Conservation (phyloP, 2,329 filamentous ascomycete species). For the Cercospora sp. region DNA sequence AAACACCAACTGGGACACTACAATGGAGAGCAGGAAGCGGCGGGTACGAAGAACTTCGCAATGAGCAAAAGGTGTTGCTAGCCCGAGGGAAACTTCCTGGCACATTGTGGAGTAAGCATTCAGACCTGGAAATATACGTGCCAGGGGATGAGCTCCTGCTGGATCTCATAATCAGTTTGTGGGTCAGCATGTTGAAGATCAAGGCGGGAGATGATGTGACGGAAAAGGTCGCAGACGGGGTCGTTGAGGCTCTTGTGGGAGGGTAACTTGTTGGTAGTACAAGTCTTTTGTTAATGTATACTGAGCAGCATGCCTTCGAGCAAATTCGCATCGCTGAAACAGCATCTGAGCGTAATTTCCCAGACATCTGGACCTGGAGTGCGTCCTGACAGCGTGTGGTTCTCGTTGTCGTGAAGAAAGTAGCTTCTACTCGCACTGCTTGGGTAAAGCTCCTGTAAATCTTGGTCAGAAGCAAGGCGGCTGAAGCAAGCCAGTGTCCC, state of each 20-base stretch:
- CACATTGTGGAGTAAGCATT: not conserved
- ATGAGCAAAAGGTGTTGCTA: not conserved
- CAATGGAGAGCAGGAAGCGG: not conserved
- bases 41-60: not conserved
- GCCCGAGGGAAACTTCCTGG: not conserved
- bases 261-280: not conserved
- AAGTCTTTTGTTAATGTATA: not conserved
- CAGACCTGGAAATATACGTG: not conserved
- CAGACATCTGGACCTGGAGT: too few species aligned
- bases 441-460: not conserved
- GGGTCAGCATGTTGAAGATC: not conserved
- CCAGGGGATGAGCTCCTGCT: not conserved
- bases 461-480: not conserved
- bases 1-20: not conserved
- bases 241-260: not conserved
- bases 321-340: not conserved
- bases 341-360: not conserved
- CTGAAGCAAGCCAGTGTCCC: not conserved
- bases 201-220: not conserved
- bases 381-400: not conserved
- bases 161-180: not conserved
- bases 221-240: not conserved
- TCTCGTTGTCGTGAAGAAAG: not conserved
- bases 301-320: not conserved
- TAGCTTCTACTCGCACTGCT: not conserved